These are phyloP conservation scores for Pythium volutum DNA, from an alignment of 352 stramenopile species.

Conservation along the genomic window DNA sequence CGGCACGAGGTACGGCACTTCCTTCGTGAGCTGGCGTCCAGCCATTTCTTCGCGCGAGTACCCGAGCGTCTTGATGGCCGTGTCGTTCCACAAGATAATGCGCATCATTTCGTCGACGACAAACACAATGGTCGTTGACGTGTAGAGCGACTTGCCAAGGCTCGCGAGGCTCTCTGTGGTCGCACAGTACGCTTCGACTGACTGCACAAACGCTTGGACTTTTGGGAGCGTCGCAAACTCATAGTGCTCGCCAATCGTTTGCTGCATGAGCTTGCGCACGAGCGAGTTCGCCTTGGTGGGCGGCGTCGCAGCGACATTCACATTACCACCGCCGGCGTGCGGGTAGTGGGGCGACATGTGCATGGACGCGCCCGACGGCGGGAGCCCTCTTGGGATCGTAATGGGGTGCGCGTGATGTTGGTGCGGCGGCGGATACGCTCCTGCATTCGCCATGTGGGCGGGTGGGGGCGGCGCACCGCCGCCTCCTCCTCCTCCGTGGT, in stretches of 20 bases:
- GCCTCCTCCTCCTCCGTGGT: too few species aligned
- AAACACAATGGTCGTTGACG: conserved; percentile 70
- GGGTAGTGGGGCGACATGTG: conserved; percentile 15
- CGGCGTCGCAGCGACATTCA: neutral
- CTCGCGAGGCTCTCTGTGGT: conserved; percentile 75
- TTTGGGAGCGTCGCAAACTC: conserved; percentile 64
- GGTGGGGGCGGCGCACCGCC: neutral
- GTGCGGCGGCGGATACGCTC: neutral
- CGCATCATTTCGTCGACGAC: conserved; percentile 83
- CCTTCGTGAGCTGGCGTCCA: conserved; percentile 62
- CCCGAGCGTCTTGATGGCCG: conserved; percentile 65
- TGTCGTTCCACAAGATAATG: conserved; percentile 86
- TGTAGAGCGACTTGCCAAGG: conserved; percentile 83
- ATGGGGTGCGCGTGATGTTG: conserved; percentile 1
- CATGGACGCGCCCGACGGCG: neutral
- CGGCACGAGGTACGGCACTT: conserved; percentile 69
- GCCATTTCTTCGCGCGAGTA: conserved; percentile 82
- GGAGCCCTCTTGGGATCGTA: neutral
- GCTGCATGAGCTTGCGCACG: conserved; percentile 71
- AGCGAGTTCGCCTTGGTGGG: conserved; percentile 37
- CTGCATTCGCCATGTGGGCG: neutral
- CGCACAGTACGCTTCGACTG: conserved; percentile 73
- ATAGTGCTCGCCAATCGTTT: conserved; percentile 73
- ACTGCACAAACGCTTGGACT: conserved; percentile 70
- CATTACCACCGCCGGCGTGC: neutral